phyloP scores from a whole-genome alignment of 805 yeast species.

The Kodamaea hsintzibuensis region DNA sequence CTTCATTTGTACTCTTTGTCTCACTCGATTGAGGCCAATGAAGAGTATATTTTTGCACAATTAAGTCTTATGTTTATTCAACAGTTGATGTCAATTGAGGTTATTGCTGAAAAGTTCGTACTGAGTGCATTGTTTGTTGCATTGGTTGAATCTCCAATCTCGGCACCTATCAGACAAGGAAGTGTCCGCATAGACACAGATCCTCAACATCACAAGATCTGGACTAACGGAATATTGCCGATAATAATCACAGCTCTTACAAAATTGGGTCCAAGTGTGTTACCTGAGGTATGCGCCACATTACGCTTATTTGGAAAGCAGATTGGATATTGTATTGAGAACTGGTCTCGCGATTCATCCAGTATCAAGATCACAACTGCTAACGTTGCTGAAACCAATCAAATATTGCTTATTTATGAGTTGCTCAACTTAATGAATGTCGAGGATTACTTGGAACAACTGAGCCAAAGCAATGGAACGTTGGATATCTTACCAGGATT shows the following conservation, averaged over 20 bases:
- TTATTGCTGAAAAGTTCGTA: slow-evolving; percentile 67
- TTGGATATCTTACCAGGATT: slow-evolving; percentile 53
- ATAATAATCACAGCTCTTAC: slow-evolving; percentile 60
- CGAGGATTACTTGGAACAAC: slow-evolving; percentile 41
- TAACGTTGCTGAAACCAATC: slow-evolving; percentile 45
- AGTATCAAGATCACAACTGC: slow-evolving; percentile 39
- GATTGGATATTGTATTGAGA: slow-evolving; percentile 57
- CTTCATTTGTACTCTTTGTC: slow-evolving; percentile 68
- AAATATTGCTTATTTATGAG: slow-evolving; percentile 63
- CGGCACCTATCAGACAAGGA: slow-evolving; percentile 67
- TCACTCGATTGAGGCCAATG: slow-evolving; percentile 57
- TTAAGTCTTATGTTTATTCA: slow-evolving; percentile 65
- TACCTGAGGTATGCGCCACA: slow-evolving; percentile 67
- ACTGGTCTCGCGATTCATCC: slow-evolving; percentile 66
- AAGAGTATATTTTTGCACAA: slow-evolving; percentile 72
- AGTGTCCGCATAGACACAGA: slow-evolving; percentile 51
- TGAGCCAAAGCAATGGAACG: slow-evolving; percentile 4
- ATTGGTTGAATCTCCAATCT: slow-evolving; percentile 72
- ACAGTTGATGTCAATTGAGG: slow-evolving; percentile 62
- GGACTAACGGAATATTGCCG: slow-evolving; percentile 84
- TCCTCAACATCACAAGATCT: slow-evolving; percentile 67
- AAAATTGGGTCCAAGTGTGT: slow-evolving; percentile 59
- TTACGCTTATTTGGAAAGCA: slow-evolving; percentile 65
- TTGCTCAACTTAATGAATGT: slow-evolving; percentile 55
- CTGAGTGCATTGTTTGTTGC: slow-evolving; percentile 62